Evolutionary conservation across 129 eudicot species (phyloP).

Genomic region (Chrysanthemum makinoi): DNA sequence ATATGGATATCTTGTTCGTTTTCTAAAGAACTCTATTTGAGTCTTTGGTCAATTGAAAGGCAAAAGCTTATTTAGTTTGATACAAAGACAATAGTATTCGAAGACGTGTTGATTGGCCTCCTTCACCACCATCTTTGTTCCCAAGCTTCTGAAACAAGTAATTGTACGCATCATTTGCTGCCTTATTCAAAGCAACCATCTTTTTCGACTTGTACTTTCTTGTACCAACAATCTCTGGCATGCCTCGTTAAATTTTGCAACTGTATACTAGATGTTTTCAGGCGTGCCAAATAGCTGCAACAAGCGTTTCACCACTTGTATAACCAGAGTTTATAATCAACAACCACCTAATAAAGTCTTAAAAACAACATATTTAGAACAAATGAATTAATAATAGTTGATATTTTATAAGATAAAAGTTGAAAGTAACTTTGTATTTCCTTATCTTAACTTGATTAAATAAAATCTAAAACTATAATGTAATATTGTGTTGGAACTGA

Average conservation of each 20-base stretch:
- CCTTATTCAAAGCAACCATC: constrained; percentile 48
- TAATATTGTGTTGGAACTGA: no score
- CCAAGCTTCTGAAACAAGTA: constrained; percentile 22
- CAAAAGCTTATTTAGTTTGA: constrained; percentile 34
- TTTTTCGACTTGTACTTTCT: constrained; percentile 41
- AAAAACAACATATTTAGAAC: neutral
- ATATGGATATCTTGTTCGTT: no score
- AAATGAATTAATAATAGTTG: no score
- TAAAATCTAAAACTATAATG: no score
- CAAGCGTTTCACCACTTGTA: constrained; percentile 43
- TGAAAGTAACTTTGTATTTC: no score
- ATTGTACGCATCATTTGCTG: constrained; percentile 52
- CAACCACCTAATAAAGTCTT: neutral
- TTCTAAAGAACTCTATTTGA: no score
- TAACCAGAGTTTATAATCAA: neutral
- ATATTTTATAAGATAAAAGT: no score
- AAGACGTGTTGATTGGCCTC: constrained; percentile 2
- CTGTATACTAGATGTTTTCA: constrained; percentile 38
- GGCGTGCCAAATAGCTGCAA: constrained; percentile 56
- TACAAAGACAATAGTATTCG: constrained; percentile 4
- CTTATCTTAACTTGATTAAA: no score
- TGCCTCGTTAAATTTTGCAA: constrained; percentile 42
- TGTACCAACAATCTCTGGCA: constrained; percentile 54
- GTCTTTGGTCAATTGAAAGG: neutral
- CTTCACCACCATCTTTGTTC: constrained; percentile 19